Conservation (phyloP, 2,329 filamentous ascomycete species). For the Meredithiella fracta region DNA sequence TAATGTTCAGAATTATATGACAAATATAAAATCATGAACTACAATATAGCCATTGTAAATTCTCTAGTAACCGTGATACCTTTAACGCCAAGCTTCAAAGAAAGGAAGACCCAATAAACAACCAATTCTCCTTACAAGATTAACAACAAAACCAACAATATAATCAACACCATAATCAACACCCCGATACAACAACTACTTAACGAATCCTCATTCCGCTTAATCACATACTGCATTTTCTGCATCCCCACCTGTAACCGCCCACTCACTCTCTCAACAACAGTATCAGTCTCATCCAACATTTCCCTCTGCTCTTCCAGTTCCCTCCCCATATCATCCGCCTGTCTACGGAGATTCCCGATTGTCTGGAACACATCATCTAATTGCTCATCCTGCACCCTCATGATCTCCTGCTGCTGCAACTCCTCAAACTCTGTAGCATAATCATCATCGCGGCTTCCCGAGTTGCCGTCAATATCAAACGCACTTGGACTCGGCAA, state of each 20-base stretch:
- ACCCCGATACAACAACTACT: conserved; percentile 85
- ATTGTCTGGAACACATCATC: conserved; percentile 90
- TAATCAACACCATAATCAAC: conserved; percentile 73
- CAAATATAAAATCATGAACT: too few relatives aligned
- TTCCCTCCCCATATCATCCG: conserved; percentile 89
- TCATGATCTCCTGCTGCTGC: conserved; percentile 80
- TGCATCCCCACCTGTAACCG: conserved; percentile 74
- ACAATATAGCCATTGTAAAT: too few relatives aligned
- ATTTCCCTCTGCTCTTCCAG: conserved; percentile 87
- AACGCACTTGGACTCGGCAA: conserved; percentile 38
- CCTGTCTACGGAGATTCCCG: conserved; percentile 75
- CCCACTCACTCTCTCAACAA: conserved; percentile 75
- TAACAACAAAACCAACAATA: conserved; percentile 66
- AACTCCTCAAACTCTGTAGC: conserved; percentile 80
- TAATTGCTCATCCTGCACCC: conserved; percentile 82
- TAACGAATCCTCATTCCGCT: conserved; percentile 71
- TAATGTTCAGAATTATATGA: too few relatives aligned
- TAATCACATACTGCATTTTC: conserved; percentile 70
- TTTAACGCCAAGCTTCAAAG: neutral
- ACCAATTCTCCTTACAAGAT: conserved; percentile 31
- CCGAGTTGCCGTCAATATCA: conserved; percentile 41
- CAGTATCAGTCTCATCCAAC: conserved; percentile 66
- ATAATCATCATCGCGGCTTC: conserved; percentile 32
- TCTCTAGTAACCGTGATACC: too few relatives aligned
- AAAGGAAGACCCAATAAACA: neutral